Evolutionary conservation across 768 basidiomycete species (phyloP).

Genomic region (Auricularia cornea): DNA sequence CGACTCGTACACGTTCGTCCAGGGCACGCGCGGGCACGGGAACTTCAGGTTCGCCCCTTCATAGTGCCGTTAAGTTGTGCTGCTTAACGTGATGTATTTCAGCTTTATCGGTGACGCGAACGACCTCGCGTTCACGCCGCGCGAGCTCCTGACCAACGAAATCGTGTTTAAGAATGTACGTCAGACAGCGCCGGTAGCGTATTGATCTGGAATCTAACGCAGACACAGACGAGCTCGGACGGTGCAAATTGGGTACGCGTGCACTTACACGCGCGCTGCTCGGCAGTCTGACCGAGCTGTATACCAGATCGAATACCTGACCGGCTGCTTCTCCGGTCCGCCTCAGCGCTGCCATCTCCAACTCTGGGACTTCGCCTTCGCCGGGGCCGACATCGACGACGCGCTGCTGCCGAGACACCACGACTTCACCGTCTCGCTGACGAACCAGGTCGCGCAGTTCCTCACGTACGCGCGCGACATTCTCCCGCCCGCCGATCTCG

Average conservation of each 20-base stretch:
- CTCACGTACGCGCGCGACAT: slow-evolving; percentile 33
- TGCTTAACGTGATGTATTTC: neutral
- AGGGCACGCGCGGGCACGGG: slow-evolving; percentile 38
- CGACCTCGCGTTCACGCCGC: slow-evolving; percentile 33
- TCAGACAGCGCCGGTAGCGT: slow-evolving; percentile 1
- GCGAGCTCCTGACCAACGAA: slow-evolving; percentile 33
- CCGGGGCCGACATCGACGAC: slow-evolving; percentile 40
- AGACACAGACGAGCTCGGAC: slow-evolving; percentile 47
- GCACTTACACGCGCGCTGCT: neutral
- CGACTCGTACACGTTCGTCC: slow-evolving; percentile 49
- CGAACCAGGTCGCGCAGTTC: slow-evolving; percentile 46
- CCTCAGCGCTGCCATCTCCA: slow-evolving; percentile 35
- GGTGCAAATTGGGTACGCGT: slow-evolving; percentile 43
- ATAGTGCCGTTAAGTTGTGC: too few relatives aligned
- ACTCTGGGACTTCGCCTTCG: slow-evolving; percentile 50
- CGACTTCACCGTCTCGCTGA: slow-evolving; percentile 38
- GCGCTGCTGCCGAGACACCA: slow-evolving; percentile 40
- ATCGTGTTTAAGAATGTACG: slow-evolving; percentile 38
- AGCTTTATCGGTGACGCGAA: slow-evolving; percentile 45
- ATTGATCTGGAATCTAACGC: too few relatives aligned
- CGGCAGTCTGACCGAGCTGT: neutral
- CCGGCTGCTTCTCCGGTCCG: slow-evolving; percentile 39
- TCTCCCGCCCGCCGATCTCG: slow-evolving; percentile 36
- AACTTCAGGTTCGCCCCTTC: slow-evolving; percentile 36
- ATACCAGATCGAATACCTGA: slow-evolving; percentile 41